A percentile compares a stretch with the other conserved stretches of the same genome.
Conservation (phyloP, 2,329 filamentous ascomycete genomes). For the Cladophialophora bantiana region DNA sequence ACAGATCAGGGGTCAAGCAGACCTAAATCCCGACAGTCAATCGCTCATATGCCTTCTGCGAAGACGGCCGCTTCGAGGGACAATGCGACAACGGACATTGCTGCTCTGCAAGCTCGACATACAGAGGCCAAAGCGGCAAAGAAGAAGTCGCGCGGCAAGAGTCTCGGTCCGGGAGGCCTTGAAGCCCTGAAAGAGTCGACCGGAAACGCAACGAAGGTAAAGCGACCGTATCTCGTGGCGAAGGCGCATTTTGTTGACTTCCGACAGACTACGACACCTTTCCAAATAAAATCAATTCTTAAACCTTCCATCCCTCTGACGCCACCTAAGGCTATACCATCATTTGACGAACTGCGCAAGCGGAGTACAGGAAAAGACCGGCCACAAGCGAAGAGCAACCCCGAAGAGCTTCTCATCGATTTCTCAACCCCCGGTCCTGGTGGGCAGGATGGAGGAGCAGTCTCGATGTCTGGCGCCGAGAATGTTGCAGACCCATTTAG, state of each 20-base stretch:
- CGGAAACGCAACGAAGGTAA: slow-evolving; percentile 82
- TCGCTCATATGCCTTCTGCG: slow-evolving; percentile 65
- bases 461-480: slow-evolving; percentile 62
- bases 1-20: slow-evolving; percentile 22
- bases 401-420: slow-evolving; percentile 50
- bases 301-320: slow-evolving; percentile 75
- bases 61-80: slow-evolving; percentile 68
- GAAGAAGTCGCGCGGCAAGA: slow-evolving; percentile 88
- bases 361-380: slow-evolving; percentile 48
- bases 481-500: slow-evolving; percentile 41
- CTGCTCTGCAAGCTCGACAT: slow-evolving; percentile 48
- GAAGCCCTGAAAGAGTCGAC: slow-evolving; percentile 78
- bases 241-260: slow-evolving; percentile 25
- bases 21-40: slow-evolving; percentile 69
- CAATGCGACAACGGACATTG: slow-evolving; percentile 74
- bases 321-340: slow-evolving; percentile 70
- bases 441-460: slow-evolving; percentile 47
- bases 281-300: slow-evolving; percentile 72
- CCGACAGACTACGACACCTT: slow-evolving; percentile 50
- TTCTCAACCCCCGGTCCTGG: slow-evolving; percentile 51
- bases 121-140: slow-evolving; percentile 50
- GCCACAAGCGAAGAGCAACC: slow-evolving; percentile 37
- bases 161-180: slow-evolving; percentile 88
- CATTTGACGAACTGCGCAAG: slow-evolving; percentile 61
- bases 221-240: slow-evolving; percentile 38